Evolutionary conservation across 805 yeast genomes (phyloP), one percentile per base, ranked within the genome.

Genomic region (Starmerella apicola): DNA sequence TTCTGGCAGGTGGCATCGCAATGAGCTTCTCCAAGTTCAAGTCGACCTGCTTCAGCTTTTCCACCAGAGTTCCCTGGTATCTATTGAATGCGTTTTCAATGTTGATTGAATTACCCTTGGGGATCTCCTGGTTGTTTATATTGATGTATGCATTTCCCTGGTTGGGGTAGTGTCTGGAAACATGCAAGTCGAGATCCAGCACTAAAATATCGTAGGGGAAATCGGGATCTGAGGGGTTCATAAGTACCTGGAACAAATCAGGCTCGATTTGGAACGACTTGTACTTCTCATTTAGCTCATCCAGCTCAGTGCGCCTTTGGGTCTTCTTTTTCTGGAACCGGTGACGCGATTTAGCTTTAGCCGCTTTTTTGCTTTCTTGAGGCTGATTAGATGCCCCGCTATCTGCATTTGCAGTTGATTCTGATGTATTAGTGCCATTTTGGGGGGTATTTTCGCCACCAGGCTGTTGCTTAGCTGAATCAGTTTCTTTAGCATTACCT

Each of bases 41-140:
- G 52, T 78, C 82, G 32, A 80, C 60, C 3, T 76, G 71, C 40
- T 60, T 50, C 4, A 79, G 45, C 59, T 72, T 70, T 3, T 77
- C 71, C n/a, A 64, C 52, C 27, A 80, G 63, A 20, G 76, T 52
- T 16, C 54, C 50, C 21, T 49, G 55, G 27, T 54, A 51, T n/a
- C 50, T 50, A 26, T 47, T 60, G 55, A 76, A 81, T 5, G 85
- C 88, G 4, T 57, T 49, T 51, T 80, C 88, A n/a, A 80, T 63
- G 48, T 79, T 79, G 12, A 69, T 62, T 12, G 81, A 71, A 53
- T 60, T 75, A 0, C 86, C 88, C 42, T 74, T 62, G 1, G 88
- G 84, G 12, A 80, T 76, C 24, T 78, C 82, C 25, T 70, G 68
- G 58, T 78, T 79, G 38, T 74, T 62, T 6, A 81, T 78, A 9